Percentiles rank a stretch among this genome's conserved stretches.
Conservation (phyloP, 441 rosid genomes). For the Arabidopsis lyrata region DNA sequence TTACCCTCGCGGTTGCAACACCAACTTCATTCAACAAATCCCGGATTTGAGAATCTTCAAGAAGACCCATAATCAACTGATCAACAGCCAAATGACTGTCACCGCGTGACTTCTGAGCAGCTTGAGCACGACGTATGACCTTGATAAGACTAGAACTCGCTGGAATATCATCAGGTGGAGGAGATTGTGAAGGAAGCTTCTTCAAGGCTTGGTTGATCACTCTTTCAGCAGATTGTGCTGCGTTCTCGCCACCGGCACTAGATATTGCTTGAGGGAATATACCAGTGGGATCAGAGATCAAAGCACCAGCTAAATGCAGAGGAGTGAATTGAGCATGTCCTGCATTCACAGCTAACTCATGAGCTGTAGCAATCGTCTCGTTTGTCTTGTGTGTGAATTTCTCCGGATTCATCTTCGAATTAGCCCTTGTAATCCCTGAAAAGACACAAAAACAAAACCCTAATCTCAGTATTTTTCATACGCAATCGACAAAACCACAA, state of each 20-base stretch:
- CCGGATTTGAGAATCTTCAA: constrained; percentile 86
- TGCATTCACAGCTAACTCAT: constrained; percentile 63
- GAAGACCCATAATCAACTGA: constrained; percentile 79
- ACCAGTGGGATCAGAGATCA: constrained; percentile 74
- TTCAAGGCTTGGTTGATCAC: constrained; percentile 73
- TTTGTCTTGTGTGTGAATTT: constrained; percentile 93
- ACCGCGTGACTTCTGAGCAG: constrained; percentile 69
- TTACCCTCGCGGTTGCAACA: constrained; percentile 57
- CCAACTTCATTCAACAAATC: constrained; percentile 82
- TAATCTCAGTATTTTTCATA: not conserved
- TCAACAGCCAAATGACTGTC: constrained; percentile 87
- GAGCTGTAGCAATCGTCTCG: constrained; percentile 76
- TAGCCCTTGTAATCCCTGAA: not conserved
- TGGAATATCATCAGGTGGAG: constrained; percentile 79
- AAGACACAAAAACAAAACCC: not conserved
- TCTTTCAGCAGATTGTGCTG: constrained; percentile 66
- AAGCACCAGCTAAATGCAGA: constrained; percentile 73
- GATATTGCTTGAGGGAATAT: constrained; percentile 72
- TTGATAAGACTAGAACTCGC: constrained; percentile 78
- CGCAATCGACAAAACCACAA: not conserved
- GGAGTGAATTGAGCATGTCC: constrained; percentile 93
- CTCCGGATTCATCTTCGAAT: constrained; percentile 77
- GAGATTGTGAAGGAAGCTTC: constrained; percentile 83
- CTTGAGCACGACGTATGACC: constrained; percentile 79
- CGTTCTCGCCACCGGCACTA: constrained; percentile 63